Percentiles rank a stretch among this genome's conserved stretches.
phyloP scores from a whole-genome alignment of 768 basidiomycete species.

The Suillus subluteus region DNA sequence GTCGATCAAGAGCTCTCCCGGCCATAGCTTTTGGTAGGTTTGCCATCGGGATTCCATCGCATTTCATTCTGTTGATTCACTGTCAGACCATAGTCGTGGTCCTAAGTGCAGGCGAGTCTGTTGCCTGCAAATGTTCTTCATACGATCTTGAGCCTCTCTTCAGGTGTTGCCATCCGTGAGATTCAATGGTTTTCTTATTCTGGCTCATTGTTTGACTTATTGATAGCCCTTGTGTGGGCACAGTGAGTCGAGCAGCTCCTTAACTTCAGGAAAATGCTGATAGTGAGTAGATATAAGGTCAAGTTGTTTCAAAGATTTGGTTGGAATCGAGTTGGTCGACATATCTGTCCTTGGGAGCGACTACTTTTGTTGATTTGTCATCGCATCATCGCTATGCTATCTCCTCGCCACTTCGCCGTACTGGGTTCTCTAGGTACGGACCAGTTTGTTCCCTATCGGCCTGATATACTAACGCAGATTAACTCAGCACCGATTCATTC shows the following conservation, averaged over 20 bases:
- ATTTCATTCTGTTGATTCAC: not conserved
- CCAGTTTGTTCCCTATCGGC: not conserved
- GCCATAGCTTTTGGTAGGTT: not conserved
- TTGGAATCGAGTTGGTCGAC: not conserved
- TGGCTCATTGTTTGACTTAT: not conserved
- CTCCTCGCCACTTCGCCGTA: constrained; percentile 2
- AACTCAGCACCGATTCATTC: not conserved
- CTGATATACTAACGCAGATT: not conserved
- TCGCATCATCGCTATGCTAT: not conserved
- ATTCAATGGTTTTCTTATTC: not conserved
- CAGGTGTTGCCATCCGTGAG: not conserved
- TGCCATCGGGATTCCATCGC: not conserved
- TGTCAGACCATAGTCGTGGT: not conserved
- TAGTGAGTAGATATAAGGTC: not conserved
- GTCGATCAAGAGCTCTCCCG: not conserved
- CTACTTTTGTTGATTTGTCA: not conserved
- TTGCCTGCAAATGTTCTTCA: not conserved
- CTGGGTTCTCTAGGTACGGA: not conserved
- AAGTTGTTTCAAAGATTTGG: not conserved
- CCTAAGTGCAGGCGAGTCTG: not conserved
- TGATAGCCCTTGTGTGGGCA: not conserved
- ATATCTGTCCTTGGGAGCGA: not conserved
- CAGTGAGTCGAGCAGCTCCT: not conserved
- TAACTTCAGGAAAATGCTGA: not conserved
- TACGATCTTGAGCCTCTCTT: not conserved